A percentile compares a stretch with the other conserved stretches of the same genome.
These are phyloP conservation scores for Daldinia loculata DNA, from an alignment of 495 filamentous ascomycete species.

Conservation along the genomic window DNA sequence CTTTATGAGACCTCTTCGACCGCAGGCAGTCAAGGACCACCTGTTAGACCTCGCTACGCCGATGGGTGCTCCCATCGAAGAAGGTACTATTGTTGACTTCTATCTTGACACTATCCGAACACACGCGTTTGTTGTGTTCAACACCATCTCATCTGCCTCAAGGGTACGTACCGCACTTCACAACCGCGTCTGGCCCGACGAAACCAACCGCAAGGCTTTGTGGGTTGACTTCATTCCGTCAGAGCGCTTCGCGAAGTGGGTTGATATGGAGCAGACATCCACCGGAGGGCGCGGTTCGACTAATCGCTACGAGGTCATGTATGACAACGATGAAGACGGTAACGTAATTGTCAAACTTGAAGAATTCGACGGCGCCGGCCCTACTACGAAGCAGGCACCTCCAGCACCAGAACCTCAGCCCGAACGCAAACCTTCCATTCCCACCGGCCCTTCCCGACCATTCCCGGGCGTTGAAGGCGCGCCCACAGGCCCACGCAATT, in stretches of 20 bases:
- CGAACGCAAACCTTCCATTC: conserved; percentile 44
- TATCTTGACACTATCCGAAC: conserved; percentile 86
- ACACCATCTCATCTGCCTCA: conserved; percentile 71
- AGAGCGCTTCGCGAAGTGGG: conserved; percentile 76
- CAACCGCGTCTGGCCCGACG: conserved; percentile 82
- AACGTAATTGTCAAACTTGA: conserved; percentile 62
- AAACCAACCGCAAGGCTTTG: conserved; percentile 81
- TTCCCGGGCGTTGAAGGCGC: conserved; percentile 52
- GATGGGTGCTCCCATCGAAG: conserved; percentile 57
- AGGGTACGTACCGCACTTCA: conserved; percentile 83
- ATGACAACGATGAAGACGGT: conserved; percentile 63
- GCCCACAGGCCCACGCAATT: conserved; percentile 52
- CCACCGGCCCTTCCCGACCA: conserved; percentile 52
- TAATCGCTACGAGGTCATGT: conserved; percentile 55
- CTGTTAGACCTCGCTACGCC: conserved; percentile 72
- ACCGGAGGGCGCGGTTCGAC: conserved; percentile 57
- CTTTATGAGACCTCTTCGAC: conserved; percentile 86
- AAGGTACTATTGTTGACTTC: conserved; percentile 69
- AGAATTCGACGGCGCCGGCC: conserved; percentile 46
- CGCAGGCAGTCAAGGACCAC: conserved; percentile 68
- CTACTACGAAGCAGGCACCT: conserved; percentile 25
- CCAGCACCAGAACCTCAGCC: conserved; percentile 25
- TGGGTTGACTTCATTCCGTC: conserved; percentile 93
- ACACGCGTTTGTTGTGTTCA: conserved; percentile 83
- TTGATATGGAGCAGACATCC: conserved; percentile 69